Evolutionary conservation across 345 rosid genomes (phyloP).

Genomic region (Euclidium syriacum): DNA sequence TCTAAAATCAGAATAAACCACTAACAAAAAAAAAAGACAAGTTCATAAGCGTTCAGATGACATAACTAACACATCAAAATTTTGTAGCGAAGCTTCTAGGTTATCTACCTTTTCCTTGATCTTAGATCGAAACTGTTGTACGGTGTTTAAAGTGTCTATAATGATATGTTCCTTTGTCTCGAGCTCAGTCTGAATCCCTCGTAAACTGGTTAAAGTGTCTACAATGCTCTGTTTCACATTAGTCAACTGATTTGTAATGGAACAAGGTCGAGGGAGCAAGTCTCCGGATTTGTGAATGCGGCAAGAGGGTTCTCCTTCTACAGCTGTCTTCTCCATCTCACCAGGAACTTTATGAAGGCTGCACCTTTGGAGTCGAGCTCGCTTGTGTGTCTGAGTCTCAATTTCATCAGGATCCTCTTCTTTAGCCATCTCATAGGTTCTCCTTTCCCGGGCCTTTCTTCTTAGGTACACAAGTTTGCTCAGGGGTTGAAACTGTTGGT

Average conservation of each 20-base stretch:
- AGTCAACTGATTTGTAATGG: neutral
- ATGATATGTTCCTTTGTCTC: neutral
- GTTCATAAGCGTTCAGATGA: no score
- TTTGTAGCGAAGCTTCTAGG: slow-evolving; percentile 2
- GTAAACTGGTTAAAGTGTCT: neutral
- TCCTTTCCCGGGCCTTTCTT: neutral
- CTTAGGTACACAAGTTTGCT: slow-evolving; percentile 13
- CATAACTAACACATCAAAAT: neutral
- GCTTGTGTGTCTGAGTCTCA: neutral
- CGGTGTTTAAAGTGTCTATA: neutral
- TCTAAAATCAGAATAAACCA: neutral
- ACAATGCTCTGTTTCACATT: slow-evolving; percentile 6
- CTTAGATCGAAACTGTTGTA: neutral
- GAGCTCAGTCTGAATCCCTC: neutral
- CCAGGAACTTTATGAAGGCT: neutral
- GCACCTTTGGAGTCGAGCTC: neutral
- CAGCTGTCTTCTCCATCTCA: slow-evolving; percentile 13
- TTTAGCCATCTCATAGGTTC: no score
- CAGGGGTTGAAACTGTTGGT: neutral
- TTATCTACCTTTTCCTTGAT: slow-evolving; percentile 2
- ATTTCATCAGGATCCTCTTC: neutral
- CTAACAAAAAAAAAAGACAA: neutral
- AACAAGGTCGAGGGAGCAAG: neutral
- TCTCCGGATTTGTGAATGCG: neutral
- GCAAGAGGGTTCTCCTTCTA: slow-evolving; percentile 10